Conservation (phyloP, 306 rosid genomes). For the Trifolium pratense region DNA sequence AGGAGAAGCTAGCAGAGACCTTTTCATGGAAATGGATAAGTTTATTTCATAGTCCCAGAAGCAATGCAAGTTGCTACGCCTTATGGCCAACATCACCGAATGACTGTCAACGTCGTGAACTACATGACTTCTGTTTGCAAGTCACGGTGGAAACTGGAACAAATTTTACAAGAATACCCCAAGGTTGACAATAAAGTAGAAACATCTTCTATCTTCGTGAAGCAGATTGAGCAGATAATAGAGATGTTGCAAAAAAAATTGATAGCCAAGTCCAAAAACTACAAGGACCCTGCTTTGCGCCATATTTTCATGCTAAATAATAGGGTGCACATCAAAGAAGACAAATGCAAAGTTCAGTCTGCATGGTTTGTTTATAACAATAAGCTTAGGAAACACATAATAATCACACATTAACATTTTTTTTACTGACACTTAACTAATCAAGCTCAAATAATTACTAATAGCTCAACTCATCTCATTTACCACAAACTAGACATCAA, state of each 20-base stretch:
- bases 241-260: conserved; percentile 59
- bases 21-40: conserved; percentile 89
- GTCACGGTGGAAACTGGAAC: conserved; percentile 64
- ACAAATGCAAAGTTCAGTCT: too few relatives aligned
- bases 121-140: conserved; percentile 42
- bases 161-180: conserved; percentile 42
- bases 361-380: too few relatives aligned
- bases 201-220: conserved; percentile 45
- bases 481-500: too few relatives aligned
- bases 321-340: conserved; percentile 55
- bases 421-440: too few relatives aligned
- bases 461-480: too few relatives aligned
- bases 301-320: conserved; percentile 74
- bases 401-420: too few relatives aligned
- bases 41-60: conserved; percentile 57
- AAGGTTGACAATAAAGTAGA: conserved; percentile 47
- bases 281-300: conserved; percentile 54
- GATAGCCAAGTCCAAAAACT: conserved; percentile 58
- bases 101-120: neutral
- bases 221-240: conserved; percentile 56
- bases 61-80: neutral
- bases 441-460: too few relatives aligned
- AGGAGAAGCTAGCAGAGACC: conserved; percentile 79
- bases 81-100: neutral
- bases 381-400: too few relatives aligned